A percentile compares a stretch with the other conserved stretches of the same genome.
These are phyloP conservation scores for Rhizopus arrhizus DNA, from an alignment of 371 early-diverging fungal species.

Conservation along the genomic window DNA sequence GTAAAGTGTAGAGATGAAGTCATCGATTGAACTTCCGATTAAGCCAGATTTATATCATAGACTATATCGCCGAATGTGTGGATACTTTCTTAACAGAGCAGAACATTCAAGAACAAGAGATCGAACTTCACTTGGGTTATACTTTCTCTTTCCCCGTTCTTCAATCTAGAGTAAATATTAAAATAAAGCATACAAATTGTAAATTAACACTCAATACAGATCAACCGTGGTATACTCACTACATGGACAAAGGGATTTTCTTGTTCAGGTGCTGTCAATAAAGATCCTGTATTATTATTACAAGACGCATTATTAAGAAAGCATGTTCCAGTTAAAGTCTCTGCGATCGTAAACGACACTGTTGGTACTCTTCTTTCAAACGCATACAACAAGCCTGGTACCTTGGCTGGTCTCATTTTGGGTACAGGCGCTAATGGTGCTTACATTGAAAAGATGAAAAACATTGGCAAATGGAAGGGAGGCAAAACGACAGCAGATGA, in stretches of 20 bases:
- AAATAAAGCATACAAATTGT: conserved; percentile 10
- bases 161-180: conserved; percentile 62
- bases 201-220: conserved; percentile 20
- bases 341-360: conserved; percentile 95
- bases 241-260: conserved; percentile 95
- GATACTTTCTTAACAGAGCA: conserved; percentile 75
- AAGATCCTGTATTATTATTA: conserved; percentile 87
- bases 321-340: conserved; percentile 72
- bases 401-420: conserved; percentile 86
- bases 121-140: conserved; percentile 77
- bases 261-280: conserved; percentile 76
- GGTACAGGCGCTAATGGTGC: conserved; percentile 98
- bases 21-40: conserved; percentile 20
- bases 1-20: conserved; percentile 27
- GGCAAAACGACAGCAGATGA: conserved; percentile 52
- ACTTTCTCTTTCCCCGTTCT: conserved; percentile 94
- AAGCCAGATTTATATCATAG: conserved; percentile 21
- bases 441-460: conserved; percentile 80
- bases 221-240: conserved; percentile 77
- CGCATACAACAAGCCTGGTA: conserved; percentile 80
- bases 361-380: conserved; percentile 91
- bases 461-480: conserved; percentile 74
- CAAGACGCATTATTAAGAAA: conserved; percentile 82
- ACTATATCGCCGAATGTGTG: conserved; percentile 86
- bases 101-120: conserved; percentile 36